These are phyloP conservation scores for Luffa acutangula DNA, from an alignment of 306 rosid genomes.

Conservation along the genomic window DNA sequence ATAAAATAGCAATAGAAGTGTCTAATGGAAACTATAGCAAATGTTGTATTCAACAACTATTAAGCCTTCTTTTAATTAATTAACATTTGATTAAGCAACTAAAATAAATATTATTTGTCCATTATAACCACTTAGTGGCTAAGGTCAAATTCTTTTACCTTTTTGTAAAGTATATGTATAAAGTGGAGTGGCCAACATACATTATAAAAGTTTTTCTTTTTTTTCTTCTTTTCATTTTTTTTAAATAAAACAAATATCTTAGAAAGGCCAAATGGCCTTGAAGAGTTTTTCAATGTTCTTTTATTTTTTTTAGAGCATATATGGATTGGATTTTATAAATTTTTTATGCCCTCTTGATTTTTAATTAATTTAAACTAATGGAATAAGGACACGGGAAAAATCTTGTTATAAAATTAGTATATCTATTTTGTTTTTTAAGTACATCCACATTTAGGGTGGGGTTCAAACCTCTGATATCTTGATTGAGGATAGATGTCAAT, in stretches of 20 bases:
- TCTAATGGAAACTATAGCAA: neutral
- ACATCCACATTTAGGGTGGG: too few species aligned
- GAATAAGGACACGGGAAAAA: neutral
- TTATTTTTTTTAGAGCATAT: neutral
- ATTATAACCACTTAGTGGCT: neutral
- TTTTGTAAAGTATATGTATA: neutral
- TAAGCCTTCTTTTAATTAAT: neutral
- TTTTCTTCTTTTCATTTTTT: neutral
- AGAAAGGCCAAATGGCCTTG: neutral
- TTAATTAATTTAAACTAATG: neutral
- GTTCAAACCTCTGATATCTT: too few species aligned
- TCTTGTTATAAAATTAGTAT: neutral
- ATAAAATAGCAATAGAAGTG: neutral
- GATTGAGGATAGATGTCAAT: too few species aligned
- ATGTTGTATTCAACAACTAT: neutral
- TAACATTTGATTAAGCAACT: neutral
- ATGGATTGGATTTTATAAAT: neutral
- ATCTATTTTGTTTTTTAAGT: neutral
- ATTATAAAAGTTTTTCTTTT: neutral
- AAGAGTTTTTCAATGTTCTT: neutral
- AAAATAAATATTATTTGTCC: neutral
- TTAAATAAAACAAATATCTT: neutral
- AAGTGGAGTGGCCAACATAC: neutral
- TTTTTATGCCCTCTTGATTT: neutral
- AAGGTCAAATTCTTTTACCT: neutral